Conservation (phyloP, 495 filamentous ascomycete species). For the Rhizodiscina lignyota region DNA sequence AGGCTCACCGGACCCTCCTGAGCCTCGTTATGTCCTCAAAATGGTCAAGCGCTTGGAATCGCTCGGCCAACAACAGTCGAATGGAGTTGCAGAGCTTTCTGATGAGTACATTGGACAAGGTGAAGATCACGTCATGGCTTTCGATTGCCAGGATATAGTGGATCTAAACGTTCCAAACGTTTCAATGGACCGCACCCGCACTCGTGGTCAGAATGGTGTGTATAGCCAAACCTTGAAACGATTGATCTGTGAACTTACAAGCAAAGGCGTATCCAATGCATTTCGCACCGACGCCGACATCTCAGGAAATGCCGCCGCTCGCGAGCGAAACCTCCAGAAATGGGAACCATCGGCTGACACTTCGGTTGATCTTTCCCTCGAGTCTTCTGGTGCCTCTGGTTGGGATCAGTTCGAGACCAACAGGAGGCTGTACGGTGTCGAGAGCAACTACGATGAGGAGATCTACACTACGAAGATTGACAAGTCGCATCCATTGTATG, state of each 20-base stretch:
- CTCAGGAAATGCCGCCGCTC: conserved; percentile 48
- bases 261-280: conserved; percentile 29
- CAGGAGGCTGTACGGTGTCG: conserved; percentile 70
- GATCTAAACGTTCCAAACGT: conserved; percentile 48
- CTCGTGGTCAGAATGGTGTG: conserved; percentile 59
- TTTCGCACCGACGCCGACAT: conserved; percentile 88
- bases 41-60: conserved; percentile 58
- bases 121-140: conserved; percentile 55
- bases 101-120: conserved; percentile 42
- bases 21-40: conserved; percentile 54
- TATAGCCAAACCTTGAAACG: too few relatives aligned
- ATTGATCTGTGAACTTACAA: conserved; percentile 1
- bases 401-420: conserved; percentile 97
- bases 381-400: conserved; percentile 26
- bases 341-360: conserved; percentile 61
- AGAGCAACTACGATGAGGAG: conserved; percentile 78
- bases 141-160: conserved; percentile 60
- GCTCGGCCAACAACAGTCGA: conserved; percentile 31
- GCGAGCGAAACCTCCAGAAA: conserved; percentile 62
- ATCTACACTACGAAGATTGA: conserved; percentile 88
- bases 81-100: conserved; percentile 36
- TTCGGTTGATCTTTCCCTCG: conserved; percentile 50
- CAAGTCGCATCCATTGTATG: conserved; percentile 62
- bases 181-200: conserved; percentile 27
- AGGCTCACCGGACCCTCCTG: conserved; percentile 36